Evolutionary conservation across 768 basidiomycete species (phyloP).

Genomic region (Xerocomus brunneocitrinus): DNA sequence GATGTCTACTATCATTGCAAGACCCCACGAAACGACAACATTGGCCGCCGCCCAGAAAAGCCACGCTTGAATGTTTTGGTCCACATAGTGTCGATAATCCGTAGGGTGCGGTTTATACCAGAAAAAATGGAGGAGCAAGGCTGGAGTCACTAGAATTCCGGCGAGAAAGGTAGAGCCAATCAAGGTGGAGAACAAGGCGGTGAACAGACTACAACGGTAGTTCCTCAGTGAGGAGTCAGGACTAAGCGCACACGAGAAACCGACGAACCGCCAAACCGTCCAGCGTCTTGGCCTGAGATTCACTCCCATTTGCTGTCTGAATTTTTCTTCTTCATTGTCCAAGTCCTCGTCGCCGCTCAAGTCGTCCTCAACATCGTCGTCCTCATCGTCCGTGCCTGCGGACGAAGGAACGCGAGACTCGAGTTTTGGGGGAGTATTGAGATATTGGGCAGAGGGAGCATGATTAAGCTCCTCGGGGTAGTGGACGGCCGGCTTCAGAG

Average conservation of each 20-base stretch:
- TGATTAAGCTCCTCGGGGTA: constrained; percentile 43
- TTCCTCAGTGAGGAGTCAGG: background rate
- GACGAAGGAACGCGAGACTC: constrained; percentile 40
- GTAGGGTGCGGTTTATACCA: constrained; percentile 63
- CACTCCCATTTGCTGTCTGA: constrained; percentile 55
- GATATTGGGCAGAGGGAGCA: constrained; percentile 18
- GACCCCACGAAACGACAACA: constrained; percentile 72
- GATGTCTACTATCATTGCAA: constrained; percentile 68
- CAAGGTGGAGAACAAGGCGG: constrained; percentile 64
- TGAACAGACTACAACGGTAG: constrained; percentile 43
- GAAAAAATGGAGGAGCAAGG: constrained; percentile 60
- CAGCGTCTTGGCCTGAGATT: constrained; percentile 41
- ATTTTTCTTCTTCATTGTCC: constrained; percentile 63
- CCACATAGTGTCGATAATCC: constrained; percentile 53
- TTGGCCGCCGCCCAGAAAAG: constrained; percentile 80
- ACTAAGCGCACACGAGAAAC: constrained; percentile 1
- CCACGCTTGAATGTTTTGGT: constrained; percentile 70
- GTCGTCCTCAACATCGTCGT: constrained; percentile 50
- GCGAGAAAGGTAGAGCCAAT: constrained; percentile 69
- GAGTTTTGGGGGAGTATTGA: constrained; percentile 31
- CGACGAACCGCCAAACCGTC: constrained; percentile 50
- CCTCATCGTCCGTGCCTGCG: constrained; percentile 54
- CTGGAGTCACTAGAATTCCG: constrained; percentile 54
- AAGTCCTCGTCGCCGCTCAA: constrained; percentile 80
- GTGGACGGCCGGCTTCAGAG: constrained; percentile 45